Evolutionary conservation across 169 alveolate genomes (phyloP).

Genomic region (Perkinsus olseni): DNA sequence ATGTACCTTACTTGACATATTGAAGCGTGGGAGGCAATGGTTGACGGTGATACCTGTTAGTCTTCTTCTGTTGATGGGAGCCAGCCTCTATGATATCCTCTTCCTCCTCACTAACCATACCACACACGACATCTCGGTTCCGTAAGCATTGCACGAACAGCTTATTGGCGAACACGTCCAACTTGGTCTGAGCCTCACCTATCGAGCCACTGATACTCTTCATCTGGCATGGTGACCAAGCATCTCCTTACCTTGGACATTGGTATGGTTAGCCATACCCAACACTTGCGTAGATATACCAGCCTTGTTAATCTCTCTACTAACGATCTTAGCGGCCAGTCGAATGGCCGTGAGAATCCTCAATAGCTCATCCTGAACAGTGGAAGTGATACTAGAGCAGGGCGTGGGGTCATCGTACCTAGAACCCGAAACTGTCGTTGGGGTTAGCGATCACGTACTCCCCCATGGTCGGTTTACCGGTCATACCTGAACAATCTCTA

Average conservation of each 20-base stretch:
- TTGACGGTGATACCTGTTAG: neutral
- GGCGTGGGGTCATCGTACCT: neutral
- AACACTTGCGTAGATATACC: constrained; percentile 12
- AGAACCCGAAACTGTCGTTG: neutral
- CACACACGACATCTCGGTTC: constrained; percentile 41
- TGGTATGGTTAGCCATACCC: neutral
- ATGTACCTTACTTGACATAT: neutral
- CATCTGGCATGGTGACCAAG: neutral
- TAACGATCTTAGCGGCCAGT: constrained; percentile 40
- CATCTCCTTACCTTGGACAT: neutral
- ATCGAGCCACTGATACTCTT: constrained; percentile 4
- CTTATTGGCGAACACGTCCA: constrained; percentile 52
- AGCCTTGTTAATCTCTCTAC: constrained; percentile 35
- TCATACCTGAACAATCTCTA: neutral
- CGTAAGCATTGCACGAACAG: constrained; percentile 41
- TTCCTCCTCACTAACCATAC: constrained; percentile 45
- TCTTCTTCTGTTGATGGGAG: constrained; percentile 3
- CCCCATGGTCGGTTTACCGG: neutral
- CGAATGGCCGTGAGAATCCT: constrained; percentile 34
- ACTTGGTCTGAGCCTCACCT: constrained; percentile 49
- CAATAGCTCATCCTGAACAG: neutral
- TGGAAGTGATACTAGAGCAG: neutral
- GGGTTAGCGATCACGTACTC: neutral
- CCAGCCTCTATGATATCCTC: constrained; percentile 20
- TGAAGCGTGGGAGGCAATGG: neutral